Conservation (phyloP, 1,284 basidiomycete genomes). For the Macrocystidia cucumis region DNA sequence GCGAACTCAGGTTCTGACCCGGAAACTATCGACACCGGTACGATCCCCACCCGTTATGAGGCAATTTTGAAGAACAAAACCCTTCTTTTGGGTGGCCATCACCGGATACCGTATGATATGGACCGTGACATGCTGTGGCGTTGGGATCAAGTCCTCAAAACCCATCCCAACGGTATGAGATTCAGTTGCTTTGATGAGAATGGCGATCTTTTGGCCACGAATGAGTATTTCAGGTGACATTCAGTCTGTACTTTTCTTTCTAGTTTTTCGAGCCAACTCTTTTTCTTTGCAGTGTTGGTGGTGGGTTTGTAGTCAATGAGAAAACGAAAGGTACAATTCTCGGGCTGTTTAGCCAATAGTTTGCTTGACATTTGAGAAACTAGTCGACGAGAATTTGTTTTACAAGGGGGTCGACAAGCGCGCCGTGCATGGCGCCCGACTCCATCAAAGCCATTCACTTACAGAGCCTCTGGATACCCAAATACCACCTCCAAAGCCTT, state of each 20-base stretch:
- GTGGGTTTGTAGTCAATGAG: conserved; percentile 88
- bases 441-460: conserved; percentile 60
- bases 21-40: conserved; percentile 81
- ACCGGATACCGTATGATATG: conserved; percentile 78
- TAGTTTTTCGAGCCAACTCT: background rate
- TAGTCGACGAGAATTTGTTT: conserved; percentile 90
- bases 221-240: conserved; percentile 75
- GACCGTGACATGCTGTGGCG: conserved; percentile 90
- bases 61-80: conserved; percentile 60
- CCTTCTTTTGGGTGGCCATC: conserved; percentile 66
- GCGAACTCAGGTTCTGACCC: conserved; percentile 55
- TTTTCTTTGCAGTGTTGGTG: conserved; percentile 75
- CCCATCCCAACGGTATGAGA: conserved; percentile 87
- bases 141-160: conserved; percentile 76
- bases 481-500: no score
- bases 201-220: conserved; percentile 87
- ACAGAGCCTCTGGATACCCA: conserved; percentile 22
- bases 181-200: conserved; percentile 80
- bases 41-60: conserved; percentile 67
- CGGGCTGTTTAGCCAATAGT: no score
- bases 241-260: conserved; percentile 10
- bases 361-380: no score
- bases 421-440: conserved; percentile 69
- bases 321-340: conserved; percentile 68
- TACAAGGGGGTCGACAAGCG: conserved; percentile 92